These are phyloP conservation scores for Hypoxylon fuscum DNA, from an alignment of 495 filamentous ascomycete genomes.

Conservation along the genomic window DNA sequence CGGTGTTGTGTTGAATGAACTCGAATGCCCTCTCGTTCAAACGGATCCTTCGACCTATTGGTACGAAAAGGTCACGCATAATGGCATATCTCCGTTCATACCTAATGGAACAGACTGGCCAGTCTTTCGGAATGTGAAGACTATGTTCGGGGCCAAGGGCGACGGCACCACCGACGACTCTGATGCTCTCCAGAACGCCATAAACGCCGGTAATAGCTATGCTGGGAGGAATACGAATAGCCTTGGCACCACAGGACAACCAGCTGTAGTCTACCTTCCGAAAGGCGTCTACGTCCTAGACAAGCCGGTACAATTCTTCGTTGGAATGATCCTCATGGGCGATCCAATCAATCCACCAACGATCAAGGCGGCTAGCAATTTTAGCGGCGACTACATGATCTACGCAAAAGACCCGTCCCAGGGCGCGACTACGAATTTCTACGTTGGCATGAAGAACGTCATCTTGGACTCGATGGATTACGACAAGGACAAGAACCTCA, in stretches of 20 bases:
- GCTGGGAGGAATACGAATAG: conserved; percentile 36
- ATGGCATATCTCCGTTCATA: conserved; percentile 52
- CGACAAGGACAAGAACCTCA: no score
- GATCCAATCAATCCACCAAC: no score
- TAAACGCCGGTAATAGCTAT: conserved; percentile 37
- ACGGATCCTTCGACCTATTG: conserved; percentile 25
- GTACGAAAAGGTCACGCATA: conserved; percentile 47
- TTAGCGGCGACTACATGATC: no score
- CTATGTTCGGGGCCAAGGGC: conserved; percentile 49
- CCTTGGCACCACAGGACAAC: conserved; percentile 57
- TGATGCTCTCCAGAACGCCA: conserved; percentile 49
- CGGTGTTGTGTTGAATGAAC: background rate
- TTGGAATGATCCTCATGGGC: conserved; percentile 58
- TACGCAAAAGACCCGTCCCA: no score
- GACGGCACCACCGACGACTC: conserved; percentile 69
- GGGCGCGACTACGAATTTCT: no score
- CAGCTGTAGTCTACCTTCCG: conserved; percentile 62
- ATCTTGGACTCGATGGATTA: no score
- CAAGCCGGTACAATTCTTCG: conserved; percentile 51
- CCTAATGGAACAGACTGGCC: conserved; percentile 51
- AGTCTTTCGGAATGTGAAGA: conserved; percentile 66
- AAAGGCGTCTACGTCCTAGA: conserved; percentile 55
- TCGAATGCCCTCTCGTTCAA: background rate
- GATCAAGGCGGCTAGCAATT: no score
- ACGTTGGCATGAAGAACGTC: no score